A percentile compares a stretch with the other conserved stretches of the same genome.
These are phyloP conservation scores for Tausonia pullulans DNA, from an alignment of 1,284 basidiomycete species.

Conservation along the genomic window DNA sequence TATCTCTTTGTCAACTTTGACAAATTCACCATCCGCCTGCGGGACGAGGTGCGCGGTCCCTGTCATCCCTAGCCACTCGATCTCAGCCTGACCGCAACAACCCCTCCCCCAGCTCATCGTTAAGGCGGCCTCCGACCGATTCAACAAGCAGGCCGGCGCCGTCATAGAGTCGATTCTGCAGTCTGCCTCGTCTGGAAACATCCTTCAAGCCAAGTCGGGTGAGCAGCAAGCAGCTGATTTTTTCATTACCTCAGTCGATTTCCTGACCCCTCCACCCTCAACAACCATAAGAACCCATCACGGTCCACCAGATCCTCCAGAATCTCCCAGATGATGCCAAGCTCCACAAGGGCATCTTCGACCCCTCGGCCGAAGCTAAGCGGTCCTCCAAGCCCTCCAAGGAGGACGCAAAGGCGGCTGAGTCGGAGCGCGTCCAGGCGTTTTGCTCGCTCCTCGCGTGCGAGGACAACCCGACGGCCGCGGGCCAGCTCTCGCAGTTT, in stretches of 20 bases:
- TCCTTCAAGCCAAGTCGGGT: constrained; percentile 49
- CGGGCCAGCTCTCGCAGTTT: constrained; percentile 41
- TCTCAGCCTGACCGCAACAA: too few species aligned
- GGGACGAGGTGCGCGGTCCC: constrained; percentile 57
- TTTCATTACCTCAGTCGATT: background rate
- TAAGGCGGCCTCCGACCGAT: constrained; percentile 60
- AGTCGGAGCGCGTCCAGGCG: constrained; percentile 38
- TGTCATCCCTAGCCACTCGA: background rate
- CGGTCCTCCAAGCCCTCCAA: constrained; percentile 34
- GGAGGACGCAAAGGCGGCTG: constrained; percentile 65
- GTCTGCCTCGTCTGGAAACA: constrained; percentile 17
- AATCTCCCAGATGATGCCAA: constrained; percentile 31
- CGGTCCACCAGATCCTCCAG: constrained; percentile 25
- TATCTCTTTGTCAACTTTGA: constrained; percentile 80
- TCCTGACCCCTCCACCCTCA: constrained; percentile 40
- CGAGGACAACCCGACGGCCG: constrained; percentile 21
- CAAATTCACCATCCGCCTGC: constrained; percentile 74
- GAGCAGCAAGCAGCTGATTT: background rate
- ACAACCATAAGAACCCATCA: constrained; percentile 40
- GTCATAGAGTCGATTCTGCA: constrained; percentile 62
- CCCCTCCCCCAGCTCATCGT: constrained; percentile 51
- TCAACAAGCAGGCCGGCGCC: constrained; percentile 57
- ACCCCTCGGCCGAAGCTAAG: constrained; percentile 42
- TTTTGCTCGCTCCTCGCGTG: constrained; percentile 21
- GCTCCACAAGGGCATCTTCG: constrained; percentile 56